phyloP scores from a whole-genome alignment of 2,329 filamentous ascomycete species.

The Sclerotiophoma versabilis region DNA sequence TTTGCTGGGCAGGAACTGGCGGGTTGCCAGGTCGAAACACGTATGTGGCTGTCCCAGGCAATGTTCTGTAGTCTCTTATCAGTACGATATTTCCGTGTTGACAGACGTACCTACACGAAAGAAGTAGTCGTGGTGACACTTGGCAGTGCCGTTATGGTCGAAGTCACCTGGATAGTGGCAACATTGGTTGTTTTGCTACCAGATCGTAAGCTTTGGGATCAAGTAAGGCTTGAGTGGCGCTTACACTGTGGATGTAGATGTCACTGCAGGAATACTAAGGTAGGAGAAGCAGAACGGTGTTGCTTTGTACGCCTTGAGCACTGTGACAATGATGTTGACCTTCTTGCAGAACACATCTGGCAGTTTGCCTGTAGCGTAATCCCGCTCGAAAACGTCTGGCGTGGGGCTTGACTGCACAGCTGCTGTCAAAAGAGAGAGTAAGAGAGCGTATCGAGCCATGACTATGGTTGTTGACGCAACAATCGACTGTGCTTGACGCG shows the following conservation, averaged over 20 bases:
- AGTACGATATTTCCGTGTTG: not conserved
- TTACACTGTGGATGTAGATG: not conserved
- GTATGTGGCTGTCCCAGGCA: not conserved
- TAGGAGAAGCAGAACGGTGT: not conserved
- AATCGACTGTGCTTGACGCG: not conserved
- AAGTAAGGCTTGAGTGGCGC: not conserved
- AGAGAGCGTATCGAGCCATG: not conserved
- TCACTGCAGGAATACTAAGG: not conserved
- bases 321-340: not conserved
- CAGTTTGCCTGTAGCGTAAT: not conserved
- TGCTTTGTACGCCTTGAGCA: not conserved
- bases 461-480: not conserved
- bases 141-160: not conserved
- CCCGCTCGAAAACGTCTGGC: not conserved
- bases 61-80: not conserved
- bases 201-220: not conserved
- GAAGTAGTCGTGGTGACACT: not conserved
- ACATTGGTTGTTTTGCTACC: not conserved
- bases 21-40: not conserved
- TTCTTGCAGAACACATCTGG: not conserved
- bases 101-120: not conserved
- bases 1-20: not conserved
- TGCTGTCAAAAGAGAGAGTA: not conserved
- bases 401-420: not conserved
- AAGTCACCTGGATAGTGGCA: not conserved